These are phyloP conservation scores for Debaryomyces tyrocola DNA, from an alignment of 805 yeast genomes.

Conservation along the genomic window DNA sequence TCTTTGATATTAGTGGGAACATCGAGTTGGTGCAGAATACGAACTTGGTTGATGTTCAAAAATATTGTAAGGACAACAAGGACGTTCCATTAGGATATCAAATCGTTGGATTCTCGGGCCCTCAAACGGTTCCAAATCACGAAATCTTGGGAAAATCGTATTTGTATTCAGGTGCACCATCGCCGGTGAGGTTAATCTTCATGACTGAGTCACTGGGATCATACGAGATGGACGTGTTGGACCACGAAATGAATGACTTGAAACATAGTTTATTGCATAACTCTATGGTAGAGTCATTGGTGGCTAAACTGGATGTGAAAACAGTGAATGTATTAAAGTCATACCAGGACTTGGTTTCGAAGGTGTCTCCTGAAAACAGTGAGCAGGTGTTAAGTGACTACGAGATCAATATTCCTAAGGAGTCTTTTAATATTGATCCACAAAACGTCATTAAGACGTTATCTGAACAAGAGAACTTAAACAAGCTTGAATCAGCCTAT, in stretches of 20 bases:
- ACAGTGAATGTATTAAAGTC: conserved; percentile 10
- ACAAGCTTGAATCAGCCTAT: conserved; percentile 16
- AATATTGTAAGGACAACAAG: conserved; percentile 21
- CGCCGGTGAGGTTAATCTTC: conserved; percentile 31
- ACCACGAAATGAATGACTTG: conserved; percentile 13
- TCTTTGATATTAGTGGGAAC: conserved; percentile 18
- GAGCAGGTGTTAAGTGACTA: conserved; percentile 2
- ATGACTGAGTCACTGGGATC: conserved; percentile 22
- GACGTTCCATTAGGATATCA: conserved; percentile 21
- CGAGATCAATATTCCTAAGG: conserved; percentile 15
- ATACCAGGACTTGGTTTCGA: conserved; percentile 13
- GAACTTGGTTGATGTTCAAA: conserved; percentile 4
- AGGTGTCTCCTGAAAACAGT: conserved; percentile 7
- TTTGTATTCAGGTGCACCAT: conserved; percentile 24
- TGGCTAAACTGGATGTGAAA: not conserved
- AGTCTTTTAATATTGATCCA: conserved; percentile 25
- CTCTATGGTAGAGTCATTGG: conserved; percentile 15
- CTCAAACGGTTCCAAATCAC: conserved; percentile 23
- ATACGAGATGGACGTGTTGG: conserved; percentile 18
- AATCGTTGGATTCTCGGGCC: conserved; percentile 18
- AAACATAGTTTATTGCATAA: conserved; percentile 21
- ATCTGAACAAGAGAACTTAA: conserved; percentile 2
- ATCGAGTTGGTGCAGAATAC: conserved; percentile 8
- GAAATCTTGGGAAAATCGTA: conserved; percentile 28
- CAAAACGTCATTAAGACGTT: conserved; percentile 13